Evolutionary conservation across 2,329 filamentous ascomycete species (phyloP), one percentile per base, ranked within the genome.

Genomic region (Fusarium secorum): DNA sequence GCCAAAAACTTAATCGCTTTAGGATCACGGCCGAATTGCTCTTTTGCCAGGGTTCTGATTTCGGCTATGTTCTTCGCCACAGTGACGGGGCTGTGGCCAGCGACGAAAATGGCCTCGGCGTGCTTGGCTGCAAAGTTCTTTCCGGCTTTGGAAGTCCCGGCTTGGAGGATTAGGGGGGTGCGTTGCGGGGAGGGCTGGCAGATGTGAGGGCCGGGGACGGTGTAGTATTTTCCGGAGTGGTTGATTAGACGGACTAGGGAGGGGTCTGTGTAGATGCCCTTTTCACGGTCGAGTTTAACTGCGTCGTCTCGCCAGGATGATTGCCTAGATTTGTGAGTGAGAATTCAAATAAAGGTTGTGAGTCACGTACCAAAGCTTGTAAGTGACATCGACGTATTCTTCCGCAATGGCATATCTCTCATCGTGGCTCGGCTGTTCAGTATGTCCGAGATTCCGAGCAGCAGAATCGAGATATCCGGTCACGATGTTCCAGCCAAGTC

Each of bases 391-490:
- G 75, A 90, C 81, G 77, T 89, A 93, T 79, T 89, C 91, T 73
- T 89, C 89, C 9, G 86, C 90, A 32, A 88, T 85, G 11, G 82
- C 84, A 73, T 93, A 93, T 60, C 89, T 84, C 70, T 89, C 88
- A 70, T 93, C 90, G 73, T 93, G 91, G 80, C 82, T 71, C 5
- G 74, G 83, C 72, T 92, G 90, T 24, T 88, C 83, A 15, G 83
- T 81, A 38, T 85, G 84, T 3, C 89, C 89, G 49, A 92, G 81
- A 74, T 92, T 93, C 11, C 86, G 85, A 0, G 91, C 91, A 1
- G 91, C 91, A 4, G 88, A 91, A 75, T 93, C 90, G 1, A 93
- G 84, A 75, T 92, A 93, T 51, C 89, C 88, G 0, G 91, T 93
- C 0, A 93, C 91, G 51, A 93, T 89, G 81, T 81, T 48, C 38